Conservation (phyloP, 768 basidiomycete species). For the Mrakia hoshinonis region DNA sequence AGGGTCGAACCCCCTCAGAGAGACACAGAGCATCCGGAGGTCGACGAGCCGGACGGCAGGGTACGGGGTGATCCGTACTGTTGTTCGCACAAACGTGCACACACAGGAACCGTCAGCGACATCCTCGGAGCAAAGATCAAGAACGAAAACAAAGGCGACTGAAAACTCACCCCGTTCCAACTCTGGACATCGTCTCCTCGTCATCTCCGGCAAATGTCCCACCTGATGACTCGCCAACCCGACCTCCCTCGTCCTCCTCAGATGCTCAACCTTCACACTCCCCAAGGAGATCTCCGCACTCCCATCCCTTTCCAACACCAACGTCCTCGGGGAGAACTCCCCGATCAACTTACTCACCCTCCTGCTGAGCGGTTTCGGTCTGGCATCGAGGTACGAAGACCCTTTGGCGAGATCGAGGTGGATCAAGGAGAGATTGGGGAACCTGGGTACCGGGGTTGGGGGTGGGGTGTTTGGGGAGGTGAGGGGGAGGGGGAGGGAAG, state of each 20-base stretch:
- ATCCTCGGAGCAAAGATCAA: not conserved
- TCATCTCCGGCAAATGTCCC: conserved; percentile 13
- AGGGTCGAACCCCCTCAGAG: not conserved
- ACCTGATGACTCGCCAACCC: conserved; percentile 15
- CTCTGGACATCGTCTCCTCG: not conserved
- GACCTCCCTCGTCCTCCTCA: conserved; percentile 1
- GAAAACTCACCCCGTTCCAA: not conserved
- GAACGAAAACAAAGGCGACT: not conserved
- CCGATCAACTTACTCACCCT: conserved; percentile 17
- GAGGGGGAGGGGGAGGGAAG: not conserved
- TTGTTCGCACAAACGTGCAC: not conserved
- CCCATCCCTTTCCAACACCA: not conserved
- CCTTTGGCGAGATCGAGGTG: conserved; percentile 12
- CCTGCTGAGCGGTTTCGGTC: conserved; percentile 23
- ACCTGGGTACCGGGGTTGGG: too few species aligned
- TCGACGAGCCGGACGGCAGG: not conserved
- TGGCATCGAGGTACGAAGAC: conserved; percentile 2
- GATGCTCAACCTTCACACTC: conserved; percentile 5
- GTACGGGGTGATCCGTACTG: not conserved
- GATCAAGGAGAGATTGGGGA: conserved; percentile 8
- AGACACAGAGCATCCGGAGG: not conserved
- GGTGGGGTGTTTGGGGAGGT: too few species aligned
- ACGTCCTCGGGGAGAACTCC: conserved; percentile 4
- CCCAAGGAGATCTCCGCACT: conserved; percentile 13
- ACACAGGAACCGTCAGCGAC: not conserved